Evolutionary conservation across 305 asterid species (phyloP).

Genomic region (Stenogyne calaminthoides): DNA sequence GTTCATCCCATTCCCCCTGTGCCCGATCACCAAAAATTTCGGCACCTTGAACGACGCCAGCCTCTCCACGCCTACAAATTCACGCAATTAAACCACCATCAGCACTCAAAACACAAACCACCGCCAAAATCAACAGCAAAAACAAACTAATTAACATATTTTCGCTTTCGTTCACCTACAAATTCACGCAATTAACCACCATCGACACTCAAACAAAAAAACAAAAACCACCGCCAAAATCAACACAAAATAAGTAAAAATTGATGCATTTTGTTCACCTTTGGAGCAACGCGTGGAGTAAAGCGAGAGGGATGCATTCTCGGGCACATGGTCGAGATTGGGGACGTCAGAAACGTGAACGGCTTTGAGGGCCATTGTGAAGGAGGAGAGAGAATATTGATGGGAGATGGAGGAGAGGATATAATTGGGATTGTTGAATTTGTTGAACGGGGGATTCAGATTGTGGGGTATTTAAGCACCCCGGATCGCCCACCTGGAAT

Average conservation of each 20-base stretch:
- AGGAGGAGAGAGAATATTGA: slow-evolving; percentile 7
- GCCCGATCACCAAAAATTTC: slow-evolving; percentile 85
- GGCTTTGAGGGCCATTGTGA: slow-evolving; percentile 76
- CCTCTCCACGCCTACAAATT: slow-evolving; percentile 54
- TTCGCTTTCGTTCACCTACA: no score
- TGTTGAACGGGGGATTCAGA: slow-evolving; percentile 14
- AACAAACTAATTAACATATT: no score
- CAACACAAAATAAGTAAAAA: background rate
- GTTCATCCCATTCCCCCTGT: slow-evolving; percentile 94
- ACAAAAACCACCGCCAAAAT: background rate
- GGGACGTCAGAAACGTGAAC: slow-evolving; percentile 83
- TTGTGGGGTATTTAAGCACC: slow-evolving; percentile 40
- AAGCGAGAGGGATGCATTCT: slow-evolving; percentile 50
- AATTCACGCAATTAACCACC: no score
- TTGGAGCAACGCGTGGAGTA: slow-evolving; percentile 49
- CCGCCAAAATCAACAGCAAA: no score
- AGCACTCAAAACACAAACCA: background rate
- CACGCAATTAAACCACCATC: background rate
- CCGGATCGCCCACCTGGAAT: slow-evolving; percentile 41
- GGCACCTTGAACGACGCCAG: slow-evolving; percentile 49
- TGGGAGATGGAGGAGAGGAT: slow-evolving; percentile 19
- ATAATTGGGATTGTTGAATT: slow-evolving; percentile 25
- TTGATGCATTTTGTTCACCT: slow-evolving; percentile 37
- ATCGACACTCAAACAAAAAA: no score
- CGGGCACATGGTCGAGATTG: slow-evolving; percentile 68